phyloP scores from a whole-genome alignment of 1,139 yeast species.

The Yamadazyma epiphylla region DNA sequence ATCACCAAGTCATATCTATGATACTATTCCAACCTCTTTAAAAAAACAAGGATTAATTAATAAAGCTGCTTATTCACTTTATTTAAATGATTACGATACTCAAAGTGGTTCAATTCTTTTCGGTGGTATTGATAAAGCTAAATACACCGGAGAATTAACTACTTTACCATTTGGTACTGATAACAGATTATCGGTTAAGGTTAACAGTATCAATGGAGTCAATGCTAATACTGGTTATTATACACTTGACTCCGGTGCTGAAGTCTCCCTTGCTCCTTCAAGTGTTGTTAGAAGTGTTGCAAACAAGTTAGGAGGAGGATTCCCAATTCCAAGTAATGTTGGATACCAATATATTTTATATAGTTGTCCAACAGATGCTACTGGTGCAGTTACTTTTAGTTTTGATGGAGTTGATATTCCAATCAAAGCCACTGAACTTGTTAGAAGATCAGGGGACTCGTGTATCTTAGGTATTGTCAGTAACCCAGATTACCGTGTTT shows the following conservation, averaged over 20 bases:
- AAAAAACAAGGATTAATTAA: conserved; percentile 22
- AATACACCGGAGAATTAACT: conserved; percentile 22
- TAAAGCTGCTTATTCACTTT: conserved; percentile 31
- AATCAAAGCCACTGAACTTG: no score
- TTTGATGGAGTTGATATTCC: conserved; percentile 12
- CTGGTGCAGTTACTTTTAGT: conserved; percentile 11
- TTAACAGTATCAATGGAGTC: no score
- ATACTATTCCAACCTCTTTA: conserved; percentile 25
- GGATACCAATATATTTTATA: conserved; percentile 5
- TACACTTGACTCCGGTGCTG: conserved; percentile 63
- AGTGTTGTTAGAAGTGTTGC: conserved; percentile 38
- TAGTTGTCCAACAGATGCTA: conserved; percentile 5
- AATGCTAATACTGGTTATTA: background rate
- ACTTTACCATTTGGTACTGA: conserved; percentile 1
- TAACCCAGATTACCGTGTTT: no score
- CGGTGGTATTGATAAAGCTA: conserved; percentile 28
- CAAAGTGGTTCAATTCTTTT: conserved; percentile 34
- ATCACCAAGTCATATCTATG: conserved; percentile 14
- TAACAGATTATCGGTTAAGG: conserved; percentile 5
- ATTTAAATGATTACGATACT: conserved; percentile 21
- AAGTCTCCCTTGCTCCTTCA: conserved; percentile 51
- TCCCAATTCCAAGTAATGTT: no score
- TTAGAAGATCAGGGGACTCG: no score
- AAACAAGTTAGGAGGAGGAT: no score
- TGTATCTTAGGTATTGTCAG: no score